Conservation (phyloP, 495 filamentous ascomycete species). For the Xylaria scruposa region DNA sequence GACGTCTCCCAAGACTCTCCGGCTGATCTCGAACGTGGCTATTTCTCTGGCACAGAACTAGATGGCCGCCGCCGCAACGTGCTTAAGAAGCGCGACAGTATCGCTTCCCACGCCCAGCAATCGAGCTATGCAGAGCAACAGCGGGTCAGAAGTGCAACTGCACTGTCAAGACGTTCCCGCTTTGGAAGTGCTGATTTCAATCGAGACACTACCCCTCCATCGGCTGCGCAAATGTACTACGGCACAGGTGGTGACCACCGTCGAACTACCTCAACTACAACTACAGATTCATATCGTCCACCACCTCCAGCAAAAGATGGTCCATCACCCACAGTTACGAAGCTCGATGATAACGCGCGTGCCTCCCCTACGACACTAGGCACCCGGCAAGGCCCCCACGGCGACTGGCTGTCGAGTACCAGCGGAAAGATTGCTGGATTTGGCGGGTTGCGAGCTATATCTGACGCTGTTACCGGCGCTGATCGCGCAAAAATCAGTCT, state of each 20-base stretch:
- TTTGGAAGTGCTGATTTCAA: conserved; percentile 73
- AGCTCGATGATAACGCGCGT: conserved; percentile 63
- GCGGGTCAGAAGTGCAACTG: conserved; percentile 63
- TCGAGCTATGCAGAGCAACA: conserved; percentile 78
- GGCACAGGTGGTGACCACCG: conserved; percentile 54
- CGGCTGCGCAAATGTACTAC: conserved; percentile 68
- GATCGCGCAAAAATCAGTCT: conserved; percentile 63
- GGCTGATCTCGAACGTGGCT: conserved; percentile 82
- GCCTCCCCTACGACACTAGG: conserved; percentile 56
- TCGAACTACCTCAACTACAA: conserved; percentile 58
- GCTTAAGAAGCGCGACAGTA: conserved; percentile 77
- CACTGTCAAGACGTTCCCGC: conserved; percentile 74
- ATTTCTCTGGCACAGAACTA: conserved; percentile 89
- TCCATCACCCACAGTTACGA: conserved; percentile 67
- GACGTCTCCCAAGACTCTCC: conserved; percentile 47
- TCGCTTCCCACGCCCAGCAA: conserved; percentile 63
- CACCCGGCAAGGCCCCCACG: conserved; percentile 55
- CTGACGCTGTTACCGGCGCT: conserved; percentile 73
- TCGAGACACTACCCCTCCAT: conserved; percentile 45
- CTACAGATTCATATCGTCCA: conserved; percentile 55
- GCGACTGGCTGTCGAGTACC: conserved; percentile 60
- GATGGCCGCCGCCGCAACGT: conserved; percentile 78
- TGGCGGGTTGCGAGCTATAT: conserved; percentile 77
- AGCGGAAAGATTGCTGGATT: conserved; percentile 56
- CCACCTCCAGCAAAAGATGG: conserved; percentile 56